Evolutionary conservation across 2,329 filamentous ascomycete genomes (phyloP).

Genomic region (Gnomoniopsis sp.): DNA sequence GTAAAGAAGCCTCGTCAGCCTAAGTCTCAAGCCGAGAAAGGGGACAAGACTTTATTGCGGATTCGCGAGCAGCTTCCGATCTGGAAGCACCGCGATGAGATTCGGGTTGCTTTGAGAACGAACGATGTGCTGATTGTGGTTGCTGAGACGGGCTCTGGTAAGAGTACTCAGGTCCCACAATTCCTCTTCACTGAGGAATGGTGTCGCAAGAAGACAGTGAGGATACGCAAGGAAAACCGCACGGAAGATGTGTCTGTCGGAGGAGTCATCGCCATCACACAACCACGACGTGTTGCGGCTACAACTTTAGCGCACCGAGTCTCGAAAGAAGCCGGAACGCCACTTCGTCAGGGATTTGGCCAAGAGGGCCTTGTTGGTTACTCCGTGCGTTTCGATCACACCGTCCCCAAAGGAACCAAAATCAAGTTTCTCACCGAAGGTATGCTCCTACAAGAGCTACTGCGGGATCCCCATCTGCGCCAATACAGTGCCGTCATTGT

Average conservation of each 20-base stretch:
- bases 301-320: constrained; percentile 88
- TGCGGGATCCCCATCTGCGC: constrained; percentile 76
- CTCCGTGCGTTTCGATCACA: constrained; percentile 90
- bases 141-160: constrained; percentile 94
- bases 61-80: constrained; percentile 73
- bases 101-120: constrained; percentile 59
- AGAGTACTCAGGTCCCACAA: constrained; percentile 94
- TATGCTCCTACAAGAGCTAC: constrained; percentile 90
- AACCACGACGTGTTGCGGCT: constrained; percentile 89
- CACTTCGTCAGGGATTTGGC: constrained; percentile 36
- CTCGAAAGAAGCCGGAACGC: constrained; percentile 67
- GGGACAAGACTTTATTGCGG: constrained; percentile 23
- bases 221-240: constrained; percentile 31
- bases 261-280: constrained; percentile 87
- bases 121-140: constrained; percentile 81
- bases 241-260: constrained; percentile 55
- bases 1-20: constrained; percentile 25
- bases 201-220: constrained; percentile 63
- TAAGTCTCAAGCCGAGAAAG: not conserved
- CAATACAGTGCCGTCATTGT: constrained; percentile 90
- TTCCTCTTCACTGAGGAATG: constrained; percentile 77
- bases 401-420: constrained; percentile 73
- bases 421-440: constrained; percentile 97
- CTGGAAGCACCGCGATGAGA: constrained; percentile 69
- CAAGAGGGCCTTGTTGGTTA: constrained; percentile 71